A percentile compares a stretch with the other conserved stretches of the same genome.
phyloP scores from a whole-genome alignment of 306 rosid species.

The Phaseolus lunatus region DNA sequence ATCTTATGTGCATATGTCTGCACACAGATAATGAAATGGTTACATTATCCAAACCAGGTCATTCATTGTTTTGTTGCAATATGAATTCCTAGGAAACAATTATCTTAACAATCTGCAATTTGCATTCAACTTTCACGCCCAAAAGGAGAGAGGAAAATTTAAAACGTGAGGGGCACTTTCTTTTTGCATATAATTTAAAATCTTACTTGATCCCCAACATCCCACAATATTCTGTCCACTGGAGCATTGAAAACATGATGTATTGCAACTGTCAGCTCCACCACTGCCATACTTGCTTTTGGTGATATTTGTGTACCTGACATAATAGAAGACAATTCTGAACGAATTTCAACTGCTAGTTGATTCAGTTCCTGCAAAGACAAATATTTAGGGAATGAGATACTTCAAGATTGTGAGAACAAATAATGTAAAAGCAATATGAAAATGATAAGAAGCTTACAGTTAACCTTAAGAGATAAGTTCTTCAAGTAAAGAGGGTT shows the following conservation, averaged over 20 bases:
- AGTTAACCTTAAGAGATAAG: slow-evolving; percentile 72
- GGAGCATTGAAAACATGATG: slow-evolving; percentile 97
- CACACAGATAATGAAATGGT: slow-evolving; percentile 40
- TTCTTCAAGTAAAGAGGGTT: slow-evolving; percentile 90
- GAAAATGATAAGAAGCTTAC: slow-evolving; percentile 1
- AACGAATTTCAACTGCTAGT: slow-evolving; percentile 77
- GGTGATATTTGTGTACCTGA: slow-evolving; percentile 51
- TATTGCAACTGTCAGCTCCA: slow-evolving; percentile 86
- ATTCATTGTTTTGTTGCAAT: slow-evolving; percentile 33
- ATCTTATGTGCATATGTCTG: slow-evolving; percentile 92
- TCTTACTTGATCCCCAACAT: slow-evolving; percentile 87
- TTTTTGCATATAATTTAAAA: slow-evolving; percentile 18
- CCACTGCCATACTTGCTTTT: slow-evolving; percentile 74
- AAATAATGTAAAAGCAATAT: slow-evolving; percentile 22
- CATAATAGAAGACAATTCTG: slow-evolving; percentile 63
- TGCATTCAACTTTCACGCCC: slow-evolving; percentile 15
- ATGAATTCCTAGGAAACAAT: slow-evolving; percentile 14
- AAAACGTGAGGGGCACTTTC: slow-evolving; percentile 1
- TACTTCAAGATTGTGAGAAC: slow-evolving; percentile 28
- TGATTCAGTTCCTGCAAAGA: slow-evolving; percentile 83
- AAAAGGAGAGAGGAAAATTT: neutral
- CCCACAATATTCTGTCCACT: slow-evolving; percentile 90
- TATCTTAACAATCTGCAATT: neutral
- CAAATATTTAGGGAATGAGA: slow-evolving; percentile 44
- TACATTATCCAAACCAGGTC: neutral